Percentiles rank a stretch among this genome's conserved stretches.
phyloP scores from a whole-genome alignment of 805 yeast genomes.

The Candida loeiensis region DNA sequence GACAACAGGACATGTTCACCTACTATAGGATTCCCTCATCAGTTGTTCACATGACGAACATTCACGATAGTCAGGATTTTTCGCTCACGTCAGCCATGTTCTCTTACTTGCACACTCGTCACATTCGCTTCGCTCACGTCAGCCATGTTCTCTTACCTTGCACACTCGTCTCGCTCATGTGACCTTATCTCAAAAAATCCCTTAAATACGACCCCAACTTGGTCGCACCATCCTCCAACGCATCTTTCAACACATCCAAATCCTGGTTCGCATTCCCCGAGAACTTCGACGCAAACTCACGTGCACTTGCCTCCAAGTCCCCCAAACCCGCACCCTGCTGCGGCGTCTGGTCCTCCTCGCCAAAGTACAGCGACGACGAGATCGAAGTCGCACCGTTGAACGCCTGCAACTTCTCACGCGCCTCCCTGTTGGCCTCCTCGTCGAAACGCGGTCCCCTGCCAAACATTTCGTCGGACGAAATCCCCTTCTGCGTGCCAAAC shows the following conservation, averaged over 20 bases:
- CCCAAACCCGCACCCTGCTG: slow-evolving; percentile 21
- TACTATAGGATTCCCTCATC: too few relatives aligned
- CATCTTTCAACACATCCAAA: slow-evolving; percentile 82
- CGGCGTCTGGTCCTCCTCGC: slow-evolving; percentile 59
- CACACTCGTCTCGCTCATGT: too few relatives aligned
- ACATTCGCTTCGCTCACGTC: too few relatives aligned
- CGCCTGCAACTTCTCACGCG: slow-evolving; percentile 71
- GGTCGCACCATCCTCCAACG: slow-evolving; percentile 89
- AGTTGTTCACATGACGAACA: too few relatives aligned
- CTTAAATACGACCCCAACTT: slow-evolving; percentile 82
- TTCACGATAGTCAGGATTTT: too few relatives aligned
- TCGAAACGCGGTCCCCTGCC: slow-evolving; percentile 82
- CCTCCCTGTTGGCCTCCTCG: slow-evolving; percentile 73
- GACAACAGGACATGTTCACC: too few relatives aligned
- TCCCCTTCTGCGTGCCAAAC: slow-evolving; percentile 87
- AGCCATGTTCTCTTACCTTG: too few relatives aligned
- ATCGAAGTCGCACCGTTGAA: slow-evolving; percentile 87
- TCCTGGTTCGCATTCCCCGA: slow-evolving; percentile 83
- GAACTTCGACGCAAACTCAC: slow-evolving; percentile 65
- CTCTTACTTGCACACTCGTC: too few relatives aligned
- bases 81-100: too few relatives aligned
- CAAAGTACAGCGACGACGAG: slow-evolving; percentile 89
- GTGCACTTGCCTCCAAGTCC: slow-evolving; percentile 56
- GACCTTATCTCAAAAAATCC: slow-evolving; percentile 65
- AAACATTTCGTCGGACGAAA: slow-evolving; percentile 91